Base-by-base conservation (phyloP, 345 rosid species). In the Geranium brycei region DNA sequence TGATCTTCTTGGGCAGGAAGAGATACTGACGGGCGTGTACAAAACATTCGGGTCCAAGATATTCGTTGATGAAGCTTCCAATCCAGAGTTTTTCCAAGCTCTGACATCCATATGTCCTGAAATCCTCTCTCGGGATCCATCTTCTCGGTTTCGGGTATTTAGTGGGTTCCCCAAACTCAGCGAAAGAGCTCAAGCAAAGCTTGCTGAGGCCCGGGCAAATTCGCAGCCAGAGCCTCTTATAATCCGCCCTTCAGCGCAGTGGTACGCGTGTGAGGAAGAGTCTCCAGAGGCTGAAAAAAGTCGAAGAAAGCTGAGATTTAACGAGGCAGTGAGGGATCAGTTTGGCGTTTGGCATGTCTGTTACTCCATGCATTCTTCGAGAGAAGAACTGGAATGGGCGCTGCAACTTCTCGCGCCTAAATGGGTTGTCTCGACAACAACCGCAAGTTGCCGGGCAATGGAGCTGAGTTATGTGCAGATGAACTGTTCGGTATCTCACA, bases 291-390 rank as follows among this genome's bases (percentile, higher is more conserved):
- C 66, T 19, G 80, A 63, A 16, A 1, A 55, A 38, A 76, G 71
- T 59, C 75, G 68, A 19, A 75, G 76, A 23, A 87, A 83, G 66
- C 70, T 73, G 66, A 78, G 85, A 76, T 80, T 78, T 17, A 64
- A 63, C 69, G 92, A 87, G 78, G 92, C 91, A 23, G 79, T 79
- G 16, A 87, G 62, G 82, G 98, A 87, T 61, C 78, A 84, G 71
- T 84, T 75, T 76, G 91, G 98, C 64, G 69, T 89, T 58, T 89
- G 96, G 96, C 96, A 91, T 66, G 89, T 87, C 41, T 91, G 95
- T 68, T 91, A 87, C 73, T 87, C 98, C 1, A 89, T 82, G 72
- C 96, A 89, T 75, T 89, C 98, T 17, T 89, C 98, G 1, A 70
- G 75, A 75, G 96, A 83, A 62, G 98, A 91, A 72, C 51, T 89